phyloP scores from a whole-genome alignment of 176 grass and related monocot species.

The Carex pumila region DNA sequence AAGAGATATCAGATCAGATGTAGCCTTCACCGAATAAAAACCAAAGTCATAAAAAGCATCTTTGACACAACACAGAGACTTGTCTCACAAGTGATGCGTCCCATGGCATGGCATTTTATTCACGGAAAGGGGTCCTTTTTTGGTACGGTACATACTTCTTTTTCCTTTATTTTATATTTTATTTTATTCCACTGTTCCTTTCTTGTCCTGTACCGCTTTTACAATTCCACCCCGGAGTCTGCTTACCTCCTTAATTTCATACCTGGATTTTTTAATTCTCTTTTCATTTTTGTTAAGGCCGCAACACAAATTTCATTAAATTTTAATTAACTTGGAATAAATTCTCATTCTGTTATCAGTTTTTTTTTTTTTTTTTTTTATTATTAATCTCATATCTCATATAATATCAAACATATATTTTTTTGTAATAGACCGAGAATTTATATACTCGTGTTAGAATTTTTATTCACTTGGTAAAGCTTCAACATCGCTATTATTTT shows the following conservation, averaged over 20 bases:
- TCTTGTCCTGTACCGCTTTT: neutral
- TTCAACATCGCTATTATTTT: too few relatives aligned
- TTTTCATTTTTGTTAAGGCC: neutral
- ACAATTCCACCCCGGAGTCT: neutral
- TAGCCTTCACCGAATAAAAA: constrained; percentile 2
- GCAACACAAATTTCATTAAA: neutral
- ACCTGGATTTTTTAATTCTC: neutral
- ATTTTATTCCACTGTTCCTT: neutral
- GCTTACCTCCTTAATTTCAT: neutral
- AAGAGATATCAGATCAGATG: neutral
- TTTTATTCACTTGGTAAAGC: too few relatives aligned
- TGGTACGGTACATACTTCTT: neutral
- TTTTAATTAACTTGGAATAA: too few relatives aligned
- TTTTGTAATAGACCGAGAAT: too few relatives aligned
- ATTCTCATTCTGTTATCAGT: too few relatives aligned
- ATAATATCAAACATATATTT: too few relatives aligned
- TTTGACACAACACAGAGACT: neutral
- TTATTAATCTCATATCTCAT: too few relatives aligned
- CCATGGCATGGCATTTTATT: neutral
- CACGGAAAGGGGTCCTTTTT: constrained; percentile 25
- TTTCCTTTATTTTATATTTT: neutral
- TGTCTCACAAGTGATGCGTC: neutral
- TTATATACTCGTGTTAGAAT: too few relatives aligned
- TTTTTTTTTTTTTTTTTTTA: too few relatives aligned
- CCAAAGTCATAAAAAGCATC: neutral